Conservation (phyloP, 257 asterid genomes). For the Fraxinus quadrangulata region DNA sequence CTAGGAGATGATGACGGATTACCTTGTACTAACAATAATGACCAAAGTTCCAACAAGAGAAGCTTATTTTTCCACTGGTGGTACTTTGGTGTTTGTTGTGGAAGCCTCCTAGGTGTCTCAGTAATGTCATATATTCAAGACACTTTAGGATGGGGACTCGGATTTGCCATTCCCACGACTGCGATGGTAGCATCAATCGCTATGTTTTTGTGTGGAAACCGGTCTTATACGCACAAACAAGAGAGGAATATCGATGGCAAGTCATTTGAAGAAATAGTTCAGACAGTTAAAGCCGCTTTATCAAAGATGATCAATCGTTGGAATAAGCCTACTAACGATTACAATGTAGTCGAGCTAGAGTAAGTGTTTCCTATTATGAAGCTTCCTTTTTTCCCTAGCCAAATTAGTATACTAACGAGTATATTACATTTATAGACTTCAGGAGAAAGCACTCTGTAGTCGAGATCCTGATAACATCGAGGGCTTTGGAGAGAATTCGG, state of each 20-base stretch:
- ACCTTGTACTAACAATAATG: conserved; percentile 32
- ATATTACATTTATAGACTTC: conserved; percentile 48
- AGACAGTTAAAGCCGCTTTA: conserved; percentile 40
- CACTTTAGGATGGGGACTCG: conserved; percentile 84
- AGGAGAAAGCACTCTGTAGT: conserved; percentile 43
- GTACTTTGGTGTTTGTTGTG: conserved; percentile 88
- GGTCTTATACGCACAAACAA: conserved; percentile 44
- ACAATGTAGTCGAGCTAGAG: conserved; percentile 63
- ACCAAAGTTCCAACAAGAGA: conserved; percentile 43
- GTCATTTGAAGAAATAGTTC: conserved; percentile 37
- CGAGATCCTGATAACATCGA: conserved; percentile 29
- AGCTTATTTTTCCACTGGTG: conserved; percentile 86
- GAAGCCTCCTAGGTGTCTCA: conserved; percentile 79
- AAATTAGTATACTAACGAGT: conserved; percentile 1
- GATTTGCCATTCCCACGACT: conserved; percentile 76
- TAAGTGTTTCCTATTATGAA: conserved; percentile 38
- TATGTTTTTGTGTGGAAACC: conserved; percentile 58
- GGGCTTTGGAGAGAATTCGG: conserved; percentile 12
- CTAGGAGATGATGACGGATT: conserved; percentile 49
- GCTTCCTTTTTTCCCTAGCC: neutral
- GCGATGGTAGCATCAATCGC: conserved; percentile 58
- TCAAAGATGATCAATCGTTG: conserved; percentile 40
- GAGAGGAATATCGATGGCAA: conserved; percentile 27
- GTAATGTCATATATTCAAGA: conserved; percentile 86
- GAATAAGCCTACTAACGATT: conserved; percentile 27